These are phyloP conservation scores for Evernia prunastri DNA, from an alignment of 495 filamentous ascomycete genomes.

Conservation along the genomic window DNA sequence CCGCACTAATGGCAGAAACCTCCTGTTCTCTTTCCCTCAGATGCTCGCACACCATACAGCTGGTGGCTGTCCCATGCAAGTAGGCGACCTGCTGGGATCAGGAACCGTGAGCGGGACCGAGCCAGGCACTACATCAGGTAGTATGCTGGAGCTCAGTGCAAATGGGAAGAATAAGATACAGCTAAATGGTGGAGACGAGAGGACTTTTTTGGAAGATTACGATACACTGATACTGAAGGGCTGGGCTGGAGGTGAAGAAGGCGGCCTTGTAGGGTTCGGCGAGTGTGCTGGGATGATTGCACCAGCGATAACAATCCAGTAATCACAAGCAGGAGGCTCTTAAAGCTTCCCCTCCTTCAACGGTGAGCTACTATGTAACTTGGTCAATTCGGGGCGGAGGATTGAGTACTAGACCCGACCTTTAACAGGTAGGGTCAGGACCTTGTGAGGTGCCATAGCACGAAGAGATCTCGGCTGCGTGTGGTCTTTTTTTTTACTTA, in stretches of 20 bases:
- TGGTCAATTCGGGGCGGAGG: no score
- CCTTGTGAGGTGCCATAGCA: no score
- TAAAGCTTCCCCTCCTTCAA: background rate
- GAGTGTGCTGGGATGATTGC: conserved; percentile 32
- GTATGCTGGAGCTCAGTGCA: conserved; percentile 73
- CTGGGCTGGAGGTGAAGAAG: conserved; percentile 44
- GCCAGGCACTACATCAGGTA: conserved; percentile 51
- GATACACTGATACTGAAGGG: conserved; percentile 71
- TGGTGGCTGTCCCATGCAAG: conserved; percentile 73
- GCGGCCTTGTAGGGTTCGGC: conserved; percentile 39
- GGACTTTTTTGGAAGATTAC: conserved; percentile 77
- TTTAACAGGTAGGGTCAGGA: no score
- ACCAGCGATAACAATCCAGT: conserved; percentile 13
- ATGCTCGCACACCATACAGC: conserved; percentile 91
- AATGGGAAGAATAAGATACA: conserved; percentile 59
- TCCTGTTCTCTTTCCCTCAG: conserved; percentile 88
- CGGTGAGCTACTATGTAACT: background rate
- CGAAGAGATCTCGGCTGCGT: no score
- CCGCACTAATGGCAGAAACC: conserved; percentile 57
- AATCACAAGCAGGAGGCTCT: background rate
- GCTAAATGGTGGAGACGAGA: conserved; percentile 61
- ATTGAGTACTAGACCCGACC: no score
- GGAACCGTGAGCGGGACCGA: conserved; percentile 82
- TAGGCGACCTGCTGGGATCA: conserved; percentile 80
- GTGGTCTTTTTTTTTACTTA: no score